A percentile compares a stretch with the other conserved stretches of the same genome.
Conservation (phyloP, 345 rosid species). For the Populus nigra region DNA sequence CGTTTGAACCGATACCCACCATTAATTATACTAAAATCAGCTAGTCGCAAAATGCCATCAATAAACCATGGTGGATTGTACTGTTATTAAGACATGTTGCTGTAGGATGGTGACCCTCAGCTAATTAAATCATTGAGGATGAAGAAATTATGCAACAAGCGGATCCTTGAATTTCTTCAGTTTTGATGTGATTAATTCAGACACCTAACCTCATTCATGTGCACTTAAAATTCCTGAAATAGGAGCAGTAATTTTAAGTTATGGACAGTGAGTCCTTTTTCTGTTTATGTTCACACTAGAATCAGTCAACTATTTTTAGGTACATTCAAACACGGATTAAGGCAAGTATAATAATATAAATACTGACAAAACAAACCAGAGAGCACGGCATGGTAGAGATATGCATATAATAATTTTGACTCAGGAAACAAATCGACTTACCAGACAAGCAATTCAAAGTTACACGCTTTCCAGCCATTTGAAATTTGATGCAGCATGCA, state of each 20-base stretch:
- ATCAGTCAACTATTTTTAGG: too few species aligned
- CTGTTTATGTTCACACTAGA: too few species aligned
- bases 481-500: background rate
- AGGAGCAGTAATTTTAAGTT: background rate
- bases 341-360: background rate
- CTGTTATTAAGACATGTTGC: background rate
- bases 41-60: background rate
- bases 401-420: background rate
- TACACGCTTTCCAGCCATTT: background rate
- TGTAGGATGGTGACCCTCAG: too few species aligned
- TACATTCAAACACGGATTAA: too few species aligned
- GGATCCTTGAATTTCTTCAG: background rate
- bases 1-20: too few species aligned
- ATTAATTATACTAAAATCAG: too few species aligned
- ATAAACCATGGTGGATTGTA: background rate
- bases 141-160: background rate
- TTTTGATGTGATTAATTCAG: background rate
- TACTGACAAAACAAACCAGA: background rate
- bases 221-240: background rate
- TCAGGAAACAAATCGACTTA: background rate
- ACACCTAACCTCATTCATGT: background rate
- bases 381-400: too few species aligned
- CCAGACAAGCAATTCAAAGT: background rate
- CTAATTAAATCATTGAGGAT: background rate
- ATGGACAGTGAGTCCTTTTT: too few species aligned